phyloP scores from a whole-genome alignment of 2,329 filamentous ascomycete species.

The Bipolaris zeicola region DNA sequence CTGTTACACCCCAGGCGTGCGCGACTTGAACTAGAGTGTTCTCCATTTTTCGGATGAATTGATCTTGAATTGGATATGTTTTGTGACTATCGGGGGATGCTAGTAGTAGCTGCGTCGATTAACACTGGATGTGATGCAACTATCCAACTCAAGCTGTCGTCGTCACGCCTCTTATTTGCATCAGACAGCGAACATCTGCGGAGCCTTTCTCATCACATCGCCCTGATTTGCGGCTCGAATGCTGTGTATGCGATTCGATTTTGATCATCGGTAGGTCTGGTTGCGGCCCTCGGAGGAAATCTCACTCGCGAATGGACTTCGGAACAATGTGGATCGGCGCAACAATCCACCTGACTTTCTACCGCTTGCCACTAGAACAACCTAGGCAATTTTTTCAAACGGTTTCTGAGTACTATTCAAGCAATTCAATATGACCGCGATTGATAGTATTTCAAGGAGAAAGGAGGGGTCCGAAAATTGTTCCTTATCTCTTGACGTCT shows the following conservation, averaged over 20 bases:
- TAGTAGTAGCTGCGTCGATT: not conserved
- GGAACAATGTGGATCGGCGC: not conserved
- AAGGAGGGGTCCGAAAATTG: too few relatives aligned
- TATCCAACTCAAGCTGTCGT: too few relatives aligned
- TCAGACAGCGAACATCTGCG: not conserved
- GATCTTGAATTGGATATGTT: not conserved
- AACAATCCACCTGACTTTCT: not conserved
- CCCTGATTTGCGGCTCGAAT: not conserved
- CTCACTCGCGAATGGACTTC: not conserved
- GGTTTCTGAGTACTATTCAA: not conserved
- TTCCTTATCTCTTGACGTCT: too few relatives aligned
- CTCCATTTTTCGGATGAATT: not conserved
- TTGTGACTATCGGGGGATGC: not conserved
- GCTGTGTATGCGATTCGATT: too few relatives aligned
- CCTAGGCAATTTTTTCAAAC: not conserved
- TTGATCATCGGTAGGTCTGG: not conserved
- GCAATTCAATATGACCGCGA: too few relatives aligned
- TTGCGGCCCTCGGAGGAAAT: not conserved
- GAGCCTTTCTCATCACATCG: not conserved
- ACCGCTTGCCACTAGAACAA: not conserved
- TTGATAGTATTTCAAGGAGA: too few relatives aligned
- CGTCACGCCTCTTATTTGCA: not conserved
- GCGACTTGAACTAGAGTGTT: not conserved
- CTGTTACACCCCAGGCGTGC: conserved; percentile 1
- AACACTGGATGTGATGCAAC: not conserved